Percentiles rank a stretch among this genome's conserved stretches.
These are phyloP conservation scores for Botrytis squamosa DNA, from an alignment of 2,329 filamentous ascomycete species.

Conservation along the genomic window DNA sequence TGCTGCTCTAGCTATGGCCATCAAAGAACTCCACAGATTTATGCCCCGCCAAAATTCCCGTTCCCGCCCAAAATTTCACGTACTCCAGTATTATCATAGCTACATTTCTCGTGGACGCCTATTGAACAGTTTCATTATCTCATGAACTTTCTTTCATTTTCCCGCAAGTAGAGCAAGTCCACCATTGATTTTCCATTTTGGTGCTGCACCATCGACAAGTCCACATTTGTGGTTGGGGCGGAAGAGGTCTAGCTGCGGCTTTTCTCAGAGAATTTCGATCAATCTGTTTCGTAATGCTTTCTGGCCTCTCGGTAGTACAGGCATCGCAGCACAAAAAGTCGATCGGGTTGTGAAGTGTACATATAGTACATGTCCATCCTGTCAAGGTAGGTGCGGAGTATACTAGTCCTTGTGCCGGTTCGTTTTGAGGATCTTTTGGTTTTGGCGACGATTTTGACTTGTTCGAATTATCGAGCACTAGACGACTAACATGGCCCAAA, in stretches of 20 bases:
- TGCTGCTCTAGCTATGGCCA: background rate
- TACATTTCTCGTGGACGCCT: background rate
- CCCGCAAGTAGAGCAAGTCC: conserved; percentile 56
- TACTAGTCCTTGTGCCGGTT: conserved; percentile 16
- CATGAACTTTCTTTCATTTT: conserved; percentile 53
- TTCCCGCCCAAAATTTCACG: background rate
- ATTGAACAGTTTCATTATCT: conserved; percentile 10
- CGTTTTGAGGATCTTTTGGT: conserved; percentile 19
- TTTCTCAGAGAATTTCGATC: conserved; percentile 20
- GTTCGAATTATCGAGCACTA: conserved; percentile 30
- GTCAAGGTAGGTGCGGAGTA: conserved; percentile 14
- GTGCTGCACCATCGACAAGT: conserved; percentile 51
- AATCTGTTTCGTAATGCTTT: conserved; percentile 35
- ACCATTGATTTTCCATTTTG: conserved; percentile 54
- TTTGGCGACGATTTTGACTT: conserved; percentile 26
- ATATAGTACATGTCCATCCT: conserved; percentile 59
- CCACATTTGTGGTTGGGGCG: conserved; percentile 43
- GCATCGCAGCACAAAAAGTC: conserved; percentile 56
- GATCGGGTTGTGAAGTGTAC: conserved; percentile 56
- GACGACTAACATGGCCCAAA: conserved; percentile 33
- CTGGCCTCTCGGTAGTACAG: conserved; percentile 49
- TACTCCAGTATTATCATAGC: background rate
- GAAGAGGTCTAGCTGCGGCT: conserved; percentile 20
- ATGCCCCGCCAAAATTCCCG: background rate
- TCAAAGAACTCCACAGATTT: background rate